Conservation (phyloP, 257 asterid genomes). For the Sherardia arvensis region DNA sequence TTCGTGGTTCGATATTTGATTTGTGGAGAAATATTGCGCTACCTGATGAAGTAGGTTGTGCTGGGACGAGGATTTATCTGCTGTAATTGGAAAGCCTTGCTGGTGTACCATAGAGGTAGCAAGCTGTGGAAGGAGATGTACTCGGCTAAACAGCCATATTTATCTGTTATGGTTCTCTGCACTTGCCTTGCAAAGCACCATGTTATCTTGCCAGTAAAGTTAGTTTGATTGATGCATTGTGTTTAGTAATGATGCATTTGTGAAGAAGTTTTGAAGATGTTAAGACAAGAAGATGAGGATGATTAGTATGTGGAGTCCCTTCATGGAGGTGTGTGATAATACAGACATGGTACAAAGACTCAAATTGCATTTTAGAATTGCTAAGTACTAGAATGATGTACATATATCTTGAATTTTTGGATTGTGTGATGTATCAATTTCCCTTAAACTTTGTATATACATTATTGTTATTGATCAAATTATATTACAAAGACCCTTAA, state of each 20-base stretch:
- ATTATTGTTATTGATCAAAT: no score
- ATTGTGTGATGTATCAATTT: no score
- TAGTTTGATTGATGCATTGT: neutral
- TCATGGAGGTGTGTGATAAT: no score
- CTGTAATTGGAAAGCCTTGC: conserved; percentile 75
- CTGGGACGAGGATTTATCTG: conserved; percentile 59
- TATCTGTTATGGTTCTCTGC: conserved; percentile 74
- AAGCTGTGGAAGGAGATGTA: conserved; percentile 76
- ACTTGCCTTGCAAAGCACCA: conserved; percentile 58
- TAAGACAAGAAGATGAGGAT: no score
- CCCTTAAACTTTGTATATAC: no score
- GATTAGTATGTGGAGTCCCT: no score
- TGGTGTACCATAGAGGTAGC: conserved; percentile 50
- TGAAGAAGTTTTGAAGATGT: neutral
- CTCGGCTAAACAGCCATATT: conserved; percentile 36
- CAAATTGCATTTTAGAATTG: neutral
- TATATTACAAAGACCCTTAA: no score
- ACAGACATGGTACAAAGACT: neutral
- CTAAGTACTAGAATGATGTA: neutral
- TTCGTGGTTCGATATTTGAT: conserved; percentile 54
- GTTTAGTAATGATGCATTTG: neutral
- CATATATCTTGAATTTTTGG: neutral
- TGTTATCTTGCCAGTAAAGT: conserved; percentile 40
- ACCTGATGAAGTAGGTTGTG: conserved; percentile 37
- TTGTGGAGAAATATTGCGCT: conserved; percentile 54